Evolutionary conservation across 345 rosid genomes (phyloP), one percentile per base, ranked within the genome.

Genomic region (Mangifera indica): DNA sequence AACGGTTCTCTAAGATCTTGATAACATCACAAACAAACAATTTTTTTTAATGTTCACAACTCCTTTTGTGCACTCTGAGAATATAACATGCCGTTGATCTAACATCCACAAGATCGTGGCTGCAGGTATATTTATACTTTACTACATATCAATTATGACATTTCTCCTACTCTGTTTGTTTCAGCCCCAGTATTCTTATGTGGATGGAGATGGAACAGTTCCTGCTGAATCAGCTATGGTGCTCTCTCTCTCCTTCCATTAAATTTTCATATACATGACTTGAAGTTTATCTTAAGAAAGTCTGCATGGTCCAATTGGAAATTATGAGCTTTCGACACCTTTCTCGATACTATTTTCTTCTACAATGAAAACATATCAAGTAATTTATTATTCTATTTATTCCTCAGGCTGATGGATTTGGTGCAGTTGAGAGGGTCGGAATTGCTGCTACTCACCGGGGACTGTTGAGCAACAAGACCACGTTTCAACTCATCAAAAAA

Each of bases 181-280:
- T 17, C 86, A 93, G 97, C 97, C 97, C 42, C 78, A 83, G 71
- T 91, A 93, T 69, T 82, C 89, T 26, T 93, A 77, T 40, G 95
- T 89, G 24, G 97, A 93, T 77, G 98, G 98, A 74, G 97, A 93
- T 82, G 98, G 97, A 76, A 93, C 98, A 4, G 98, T 93, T 66
- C 98, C 97, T 17, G 73, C 91, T 25, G 98, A 93, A 78, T 90
- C 98, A 68, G 97, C 95, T 7, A 81, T 75, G 83, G 98, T 93
- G 60, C 64, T 60, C 69, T 48, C 66, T 54, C 72, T 70, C 29
- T 62, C 72, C 42, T 67, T 67, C 42, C 45, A 10, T 61, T 63
- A 54, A 53, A 66, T 67, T 54, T 76, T 72, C n/a, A 26, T 26
- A 58, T 26, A 20, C 25, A 58, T 26, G 25, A 0, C 49, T 5